Percentiles rank a stretch among this genome's conserved stretches.
These are phyloP conservation scores for Porphyra umbilicalis DNA, from an alignment of 31 red algal genomes.

Conservation along the genomic window DNA sequence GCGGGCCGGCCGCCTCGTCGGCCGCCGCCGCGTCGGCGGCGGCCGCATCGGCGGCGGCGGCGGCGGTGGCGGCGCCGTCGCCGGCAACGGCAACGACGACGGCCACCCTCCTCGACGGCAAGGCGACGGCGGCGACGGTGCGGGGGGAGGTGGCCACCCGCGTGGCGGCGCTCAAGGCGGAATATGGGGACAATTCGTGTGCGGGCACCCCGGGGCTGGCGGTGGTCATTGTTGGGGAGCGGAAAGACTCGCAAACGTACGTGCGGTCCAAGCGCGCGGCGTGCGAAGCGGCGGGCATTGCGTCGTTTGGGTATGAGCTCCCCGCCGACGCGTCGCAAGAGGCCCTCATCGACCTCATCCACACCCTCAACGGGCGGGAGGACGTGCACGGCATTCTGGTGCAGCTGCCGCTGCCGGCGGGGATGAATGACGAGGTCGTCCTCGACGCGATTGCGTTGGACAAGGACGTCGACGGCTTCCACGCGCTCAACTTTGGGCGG, in stretches of 20 bases:
- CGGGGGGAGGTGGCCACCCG: slow-evolving; percentile 33
- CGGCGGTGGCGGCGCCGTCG: not conserved
- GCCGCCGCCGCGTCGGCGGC: not conserved
- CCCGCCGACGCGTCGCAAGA: slow-evolving; percentile 48
- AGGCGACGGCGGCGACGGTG: slow-evolving; percentile 51
- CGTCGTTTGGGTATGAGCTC: slow-evolving; percentile 55
- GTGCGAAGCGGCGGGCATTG: slow-evolving; percentile 78
- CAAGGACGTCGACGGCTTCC: slow-evolving; percentile 99
- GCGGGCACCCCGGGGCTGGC: slow-evolving; percentile 49
- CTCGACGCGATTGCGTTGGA: slow-evolving; percentile 55
- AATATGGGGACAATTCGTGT: slow-evolving; percentile 16
- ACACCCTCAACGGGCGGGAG: slow-evolving; percentile 54
- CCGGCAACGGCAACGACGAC: not conserved
- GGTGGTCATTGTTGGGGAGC: slow-evolving; percentile 80
- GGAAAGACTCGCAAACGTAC: slow-evolving; percentile 64
- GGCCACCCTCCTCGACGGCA: slow-evolving; percentile 49
- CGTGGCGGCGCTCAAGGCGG: slow-evolving; percentile 18
- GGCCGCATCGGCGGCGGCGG: not conserved
- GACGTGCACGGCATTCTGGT: slow-evolving; percentile 89
- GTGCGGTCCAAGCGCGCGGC: slow-evolving; percentile 71
- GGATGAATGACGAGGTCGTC: slow-evolving; percentile 67
- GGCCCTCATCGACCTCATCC: slow-evolving; percentile 48
- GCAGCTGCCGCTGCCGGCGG: slow-evolving; percentile 79
- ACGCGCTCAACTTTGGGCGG: slow-evolving; percentile 90
- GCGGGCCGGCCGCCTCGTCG: not conserved